Conservation (phyloP, 805 yeast species). For the Grigorovia yakushimaensis region DNA sequence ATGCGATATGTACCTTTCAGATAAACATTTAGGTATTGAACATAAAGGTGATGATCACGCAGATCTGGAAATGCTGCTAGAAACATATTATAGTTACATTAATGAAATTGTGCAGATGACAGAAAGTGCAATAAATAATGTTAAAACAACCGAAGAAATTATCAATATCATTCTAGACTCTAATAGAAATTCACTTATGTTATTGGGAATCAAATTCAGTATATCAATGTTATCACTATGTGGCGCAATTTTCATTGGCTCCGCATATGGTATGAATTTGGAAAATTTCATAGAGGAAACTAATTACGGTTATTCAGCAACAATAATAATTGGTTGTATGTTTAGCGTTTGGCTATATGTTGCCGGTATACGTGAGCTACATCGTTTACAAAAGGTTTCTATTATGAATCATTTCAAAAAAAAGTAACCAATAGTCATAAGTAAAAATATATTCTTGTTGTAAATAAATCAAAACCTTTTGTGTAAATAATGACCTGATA, state of each 20-base stretch:
- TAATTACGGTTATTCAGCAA: slow-evolving; percentile 54
- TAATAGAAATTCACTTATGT: slow-evolving; percentile 86
- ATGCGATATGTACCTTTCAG: slow-evolving; percentile 71
- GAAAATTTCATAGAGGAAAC: slow-evolving; percentile 85
- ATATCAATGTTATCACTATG: slow-evolving; percentile 79
- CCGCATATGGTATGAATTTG: slow-evolving; percentile 92
- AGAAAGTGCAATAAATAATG: slow-evolving; percentile 68
- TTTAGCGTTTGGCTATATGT: slow-evolving; percentile 40
- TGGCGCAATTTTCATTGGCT: slow-evolving; percentile 68
- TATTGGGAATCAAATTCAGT: slow-evolving; percentile 73
- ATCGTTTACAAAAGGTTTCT: slow-evolving; percentile 63
- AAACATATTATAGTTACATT: slow-evolving; percentile 80
- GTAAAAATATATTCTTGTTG: no score
- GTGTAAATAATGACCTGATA: background rate
- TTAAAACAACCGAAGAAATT: slow-evolving; percentile 88
- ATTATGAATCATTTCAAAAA: slow-evolving; percentile 38
- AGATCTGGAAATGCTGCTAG: slow-evolving; percentile 83
- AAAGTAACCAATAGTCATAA: background rate
- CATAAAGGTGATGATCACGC: slow-evolving; percentile 58
- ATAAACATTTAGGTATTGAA: slow-evolving; percentile 36
- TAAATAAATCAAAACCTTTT: no score
- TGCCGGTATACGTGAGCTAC: slow-evolving; percentile 47
- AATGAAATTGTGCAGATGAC: slow-evolving; percentile 92
- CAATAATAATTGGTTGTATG: slow-evolving; percentile 33
- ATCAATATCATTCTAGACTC: slow-evolving; percentile 88